phyloP scores from a whole-genome alignment of 1,284 basidiomycete species.

The Neonothopanus nambi region DNA sequence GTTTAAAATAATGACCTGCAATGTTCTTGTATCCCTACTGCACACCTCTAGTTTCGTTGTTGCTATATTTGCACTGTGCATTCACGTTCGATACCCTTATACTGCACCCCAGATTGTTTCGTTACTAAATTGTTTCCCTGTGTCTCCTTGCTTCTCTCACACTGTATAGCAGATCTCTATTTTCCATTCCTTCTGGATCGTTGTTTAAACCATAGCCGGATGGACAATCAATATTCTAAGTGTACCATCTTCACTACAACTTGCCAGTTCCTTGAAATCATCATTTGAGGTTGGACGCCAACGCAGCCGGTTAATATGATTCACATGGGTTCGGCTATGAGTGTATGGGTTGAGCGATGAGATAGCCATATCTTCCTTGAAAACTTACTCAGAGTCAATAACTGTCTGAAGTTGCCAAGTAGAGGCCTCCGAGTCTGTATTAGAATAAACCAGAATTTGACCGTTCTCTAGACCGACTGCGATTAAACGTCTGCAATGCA shows the following conservation, averaged over 20 bases:
- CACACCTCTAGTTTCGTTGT: constrained; percentile 37
- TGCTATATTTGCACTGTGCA: constrained; percentile 33
- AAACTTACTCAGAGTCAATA: constrained; percentile 50
- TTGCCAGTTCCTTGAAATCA: constrained; percentile 39
- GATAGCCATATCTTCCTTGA: neutral
- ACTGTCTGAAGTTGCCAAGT: constrained; percentile 40
- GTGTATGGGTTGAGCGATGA: constrained; percentile 14
- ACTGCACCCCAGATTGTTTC: constrained; percentile 66
- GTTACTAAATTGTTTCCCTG: constrained; percentile 56
- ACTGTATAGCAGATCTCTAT: constrained; percentile 70
- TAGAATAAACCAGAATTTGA: constrained; percentile 57
- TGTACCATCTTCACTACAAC: constrained; percentile 78
- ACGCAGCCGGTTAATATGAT: constrained; percentile 67
- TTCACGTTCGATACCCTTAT: constrained; percentile 67
- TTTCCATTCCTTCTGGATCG: constrained; percentile 38
- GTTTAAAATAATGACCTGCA: constrained; percentile 58
- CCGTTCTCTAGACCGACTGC: constrained; percentile 77
- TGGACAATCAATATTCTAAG: constrained; percentile 67
- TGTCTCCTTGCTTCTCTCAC: constrained; percentile 41
- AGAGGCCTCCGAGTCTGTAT: constrained; percentile 42
- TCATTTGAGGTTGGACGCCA: constrained; percentile 41
- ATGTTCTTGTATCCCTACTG: constrained; percentile 79
- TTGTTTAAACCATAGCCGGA: constrained; percentile 24
- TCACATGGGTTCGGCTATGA: constrained; percentile 60
- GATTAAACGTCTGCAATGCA: constrained; percentile 48